phyloP scores from a whole-genome alignment of 371 early-diverging fungal species.

The Mucor lusitanicus region DNA sequence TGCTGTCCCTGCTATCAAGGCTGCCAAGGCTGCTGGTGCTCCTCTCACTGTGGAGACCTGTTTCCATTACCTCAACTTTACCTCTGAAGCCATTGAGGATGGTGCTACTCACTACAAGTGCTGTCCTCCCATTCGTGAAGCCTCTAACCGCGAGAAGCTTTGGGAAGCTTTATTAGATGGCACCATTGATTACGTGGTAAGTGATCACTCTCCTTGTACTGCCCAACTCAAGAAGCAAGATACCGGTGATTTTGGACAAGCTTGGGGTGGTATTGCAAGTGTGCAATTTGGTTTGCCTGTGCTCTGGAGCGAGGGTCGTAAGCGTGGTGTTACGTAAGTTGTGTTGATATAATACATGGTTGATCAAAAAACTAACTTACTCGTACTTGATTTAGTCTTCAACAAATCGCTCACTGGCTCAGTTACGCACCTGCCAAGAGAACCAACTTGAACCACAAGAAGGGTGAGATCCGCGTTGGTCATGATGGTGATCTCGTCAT shows the following conservation, averaged over 20 bases:
- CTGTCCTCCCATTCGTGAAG: conserved; percentile 84
- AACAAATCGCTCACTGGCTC: conserved; percentile 68
- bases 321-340: conserved; percentile 64
- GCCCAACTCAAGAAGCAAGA: conserved; percentile 71
- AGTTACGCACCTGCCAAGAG: conserved; percentile 68
- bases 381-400: conserved; percentile 36
- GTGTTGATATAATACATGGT: too few relatives aligned
- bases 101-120: conserved; percentile 85
- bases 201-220: conserved; percentile 85
- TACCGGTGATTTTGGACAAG: conserved; percentile 74
- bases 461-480: conserved; percentile 70
- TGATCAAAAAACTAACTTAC: too few relatives aligned
- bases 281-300: conserved; percentile 82
- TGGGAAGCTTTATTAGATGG: conserved; percentile 81
- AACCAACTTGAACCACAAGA: conserved; percentile 61
- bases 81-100: conserved; percentile 68
- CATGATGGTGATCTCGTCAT: conserved; percentile 78
- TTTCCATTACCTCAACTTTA: conserved; percentile 78
- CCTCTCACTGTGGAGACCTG: conserved; percentile 82
- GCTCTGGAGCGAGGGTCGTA: conserved; percentile 79
- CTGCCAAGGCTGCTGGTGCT: conserved; percentile 71
- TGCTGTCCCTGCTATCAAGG: conserved; percentile 73
- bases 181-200: conserved; percentile 81
- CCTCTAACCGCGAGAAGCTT: conserved; percentile 67
- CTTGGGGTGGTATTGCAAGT: conserved; percentile 86